Conservation (phyloP, 345 rosid genomes). For the Dipteronia sinensis region DNA sequence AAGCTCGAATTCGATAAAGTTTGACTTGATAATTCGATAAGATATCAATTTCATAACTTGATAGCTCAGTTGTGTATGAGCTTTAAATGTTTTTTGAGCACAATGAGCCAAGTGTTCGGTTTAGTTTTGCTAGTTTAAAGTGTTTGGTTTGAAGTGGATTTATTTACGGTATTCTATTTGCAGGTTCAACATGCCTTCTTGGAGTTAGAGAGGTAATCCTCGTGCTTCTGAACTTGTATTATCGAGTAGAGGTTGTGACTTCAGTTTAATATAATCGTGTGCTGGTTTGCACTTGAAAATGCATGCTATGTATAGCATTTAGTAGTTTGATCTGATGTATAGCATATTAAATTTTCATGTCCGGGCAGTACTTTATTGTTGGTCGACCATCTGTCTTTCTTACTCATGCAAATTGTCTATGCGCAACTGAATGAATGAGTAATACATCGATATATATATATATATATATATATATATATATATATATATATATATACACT, state of each 20-base stretch:
- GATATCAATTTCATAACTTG: too few relatives aligned
- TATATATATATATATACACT: too few relatives aligned
- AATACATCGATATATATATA: background rate
- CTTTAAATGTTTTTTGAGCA: too few relatives aligned
- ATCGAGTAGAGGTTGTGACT: background rate
- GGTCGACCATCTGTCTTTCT: background rate
- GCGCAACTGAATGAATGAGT: background rate
- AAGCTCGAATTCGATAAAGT: background rate
- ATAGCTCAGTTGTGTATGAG: too few relatives aligned
- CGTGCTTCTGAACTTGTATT: background rate
- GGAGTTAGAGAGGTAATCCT: conserved; percentile 58
- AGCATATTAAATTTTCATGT: background rate
- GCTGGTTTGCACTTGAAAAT: background rate
- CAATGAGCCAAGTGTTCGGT: background rate
- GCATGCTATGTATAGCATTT: background rate
- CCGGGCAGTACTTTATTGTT: background rate
- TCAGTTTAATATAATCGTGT: background rate
- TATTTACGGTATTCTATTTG: conserved; percentile 10
- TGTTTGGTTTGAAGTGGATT: background rate
- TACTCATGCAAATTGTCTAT: background rate
- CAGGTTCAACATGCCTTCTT: conserved; percentile 72
- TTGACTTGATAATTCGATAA: background rate
- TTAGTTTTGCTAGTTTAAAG: background rate
- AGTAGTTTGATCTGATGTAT: too few relatives aligned
- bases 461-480: background rate